Evolutionary conservation across 495 filamentous ascomycete species (phyloP).

Genomic region (Xylaria cubensis): DNA sequence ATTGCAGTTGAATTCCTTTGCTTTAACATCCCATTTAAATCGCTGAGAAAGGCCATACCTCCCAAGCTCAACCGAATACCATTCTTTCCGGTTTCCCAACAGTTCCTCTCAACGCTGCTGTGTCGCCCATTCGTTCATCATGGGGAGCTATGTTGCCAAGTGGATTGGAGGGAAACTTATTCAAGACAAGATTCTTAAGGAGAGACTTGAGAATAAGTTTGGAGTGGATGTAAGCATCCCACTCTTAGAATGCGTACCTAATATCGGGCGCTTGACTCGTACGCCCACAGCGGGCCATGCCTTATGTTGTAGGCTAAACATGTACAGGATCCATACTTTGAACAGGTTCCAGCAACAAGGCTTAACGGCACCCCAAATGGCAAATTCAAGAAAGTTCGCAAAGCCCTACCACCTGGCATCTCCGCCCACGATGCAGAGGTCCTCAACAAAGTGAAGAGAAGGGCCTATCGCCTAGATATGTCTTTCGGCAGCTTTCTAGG

Average conservation of each 20-base stretch:
- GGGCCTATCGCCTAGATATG: conserved; percentile 84
- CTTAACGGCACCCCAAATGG: conserved; percentile 58
- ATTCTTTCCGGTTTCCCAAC: neutral
- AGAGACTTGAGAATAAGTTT: conserved; percentile 69
- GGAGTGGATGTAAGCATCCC: conserved; percentile 65
- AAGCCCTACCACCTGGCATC: conserved; percentile 72
- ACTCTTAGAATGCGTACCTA: neutral
- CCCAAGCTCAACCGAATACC: conserved; percentile 1
- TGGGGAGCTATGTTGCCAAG: conserved; percentile 54
- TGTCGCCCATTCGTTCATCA: conserved; percentile 31
- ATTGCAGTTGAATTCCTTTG: neutral
- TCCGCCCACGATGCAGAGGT: conserved; percentile 80
- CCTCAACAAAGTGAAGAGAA: conserved; percentile 77
- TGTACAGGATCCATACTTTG: conserved; percentile 73
- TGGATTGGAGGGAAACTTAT: conserved; percentile 60
- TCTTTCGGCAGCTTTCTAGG: conserved; percentile 76
- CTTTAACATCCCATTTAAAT: neutral
- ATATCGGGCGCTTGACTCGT: neutral
- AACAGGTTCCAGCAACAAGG: conserved; percentile 72
- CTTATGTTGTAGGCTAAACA: neutral
- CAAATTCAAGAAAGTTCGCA: conserved; percentile 71
- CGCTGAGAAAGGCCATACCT: neutral
- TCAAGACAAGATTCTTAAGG: conserved; percentile 70
- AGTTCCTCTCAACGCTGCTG: conserved; percentile 1
- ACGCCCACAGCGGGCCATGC: neutral